phyloP scores from a whole-genome alignment of 164 flowering plant species.

The Stephania cephalantha region DNA sequence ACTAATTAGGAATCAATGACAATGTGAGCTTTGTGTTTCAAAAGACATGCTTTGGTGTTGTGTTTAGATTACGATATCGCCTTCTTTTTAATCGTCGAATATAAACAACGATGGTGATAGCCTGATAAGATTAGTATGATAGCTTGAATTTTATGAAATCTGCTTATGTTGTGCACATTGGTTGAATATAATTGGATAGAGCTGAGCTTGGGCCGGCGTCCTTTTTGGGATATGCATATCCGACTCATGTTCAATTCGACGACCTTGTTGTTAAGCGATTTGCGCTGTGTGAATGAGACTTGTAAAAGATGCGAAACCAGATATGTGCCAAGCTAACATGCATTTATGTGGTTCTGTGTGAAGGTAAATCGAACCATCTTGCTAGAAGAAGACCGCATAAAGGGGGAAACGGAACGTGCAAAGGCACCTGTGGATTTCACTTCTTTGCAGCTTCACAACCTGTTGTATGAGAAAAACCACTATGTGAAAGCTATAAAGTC shows the following conservation, averaged over 20 bases:
- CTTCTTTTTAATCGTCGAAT: too few species aligned
- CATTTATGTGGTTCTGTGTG: not conserved
- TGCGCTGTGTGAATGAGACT: not conserved
- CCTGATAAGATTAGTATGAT: not conserved
- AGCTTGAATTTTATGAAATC: not conserved
- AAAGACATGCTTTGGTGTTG: too few species aligned
- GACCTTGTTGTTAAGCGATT: not conserved
- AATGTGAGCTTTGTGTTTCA: too few species aligned
- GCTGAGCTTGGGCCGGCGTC: too few species aligned
- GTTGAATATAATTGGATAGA: too few species aligned
- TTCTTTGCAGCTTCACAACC: constrained; percentile 87
- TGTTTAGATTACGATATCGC: too few species aligned
- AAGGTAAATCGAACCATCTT: constrained; percentile 80
- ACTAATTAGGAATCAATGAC: too few species aligned
- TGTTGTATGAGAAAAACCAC: constrained; percentile 95
- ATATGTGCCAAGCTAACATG: not conserved
- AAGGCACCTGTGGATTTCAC: constrained; percentile 92
- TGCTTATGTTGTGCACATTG: not conserved
- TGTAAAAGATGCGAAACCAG: not conserved
- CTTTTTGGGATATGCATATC: too few species aligned
- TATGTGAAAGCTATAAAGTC: constrained; percentile 91
- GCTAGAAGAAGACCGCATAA: constrained; percentile 80
- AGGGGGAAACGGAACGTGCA: constrained; percentile 83
- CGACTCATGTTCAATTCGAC: too few species aligned
- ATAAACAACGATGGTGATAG: not conserved